Conservation (phyloP, 2,329 filamentous ascomycete genomes). For the Sporothrix inflata region DNA sequence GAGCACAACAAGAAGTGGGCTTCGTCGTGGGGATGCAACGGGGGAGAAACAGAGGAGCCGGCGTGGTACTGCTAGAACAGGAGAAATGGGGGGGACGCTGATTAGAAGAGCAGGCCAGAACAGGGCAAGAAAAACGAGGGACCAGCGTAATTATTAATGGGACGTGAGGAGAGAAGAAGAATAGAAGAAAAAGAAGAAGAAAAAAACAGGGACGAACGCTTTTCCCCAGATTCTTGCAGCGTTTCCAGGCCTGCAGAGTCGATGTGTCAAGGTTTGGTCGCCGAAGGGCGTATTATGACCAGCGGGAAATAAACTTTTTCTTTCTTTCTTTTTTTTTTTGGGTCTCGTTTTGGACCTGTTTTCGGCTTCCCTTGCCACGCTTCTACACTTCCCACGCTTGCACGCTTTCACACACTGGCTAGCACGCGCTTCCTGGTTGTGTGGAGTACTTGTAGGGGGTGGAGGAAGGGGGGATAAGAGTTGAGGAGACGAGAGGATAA, state of each 20-base stretch:
- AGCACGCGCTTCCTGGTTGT: neutral
- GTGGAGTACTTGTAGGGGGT: neutral
- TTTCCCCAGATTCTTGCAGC: neutral
- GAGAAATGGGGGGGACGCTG: neutral
- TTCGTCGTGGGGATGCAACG: neutral
- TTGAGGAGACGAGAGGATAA: neutral
- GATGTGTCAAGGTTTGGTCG: constrained; percentile 7
- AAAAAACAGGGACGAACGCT: neutral
- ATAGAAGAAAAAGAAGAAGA: neutral
- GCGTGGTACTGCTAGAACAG: neutral
- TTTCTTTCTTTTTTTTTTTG: neutral
- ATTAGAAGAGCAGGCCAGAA: neutral
- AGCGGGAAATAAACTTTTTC: neutral
- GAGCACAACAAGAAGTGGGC: neutral
- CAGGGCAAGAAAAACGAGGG: neutral
- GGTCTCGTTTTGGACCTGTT: neutral
- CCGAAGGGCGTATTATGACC: neutral
- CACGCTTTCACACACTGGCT: neutral
- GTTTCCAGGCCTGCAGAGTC: neutral
- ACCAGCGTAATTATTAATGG: neutral
- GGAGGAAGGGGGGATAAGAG: neutral
- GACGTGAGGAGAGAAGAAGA: neutral
- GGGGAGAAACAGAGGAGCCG: neutral
- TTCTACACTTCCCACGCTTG: neutral
- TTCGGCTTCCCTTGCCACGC: neutral